Conservation (phyloP, 1,284 basidiomycete species). For the Cutaneotrichosporon sp. region DNA sequence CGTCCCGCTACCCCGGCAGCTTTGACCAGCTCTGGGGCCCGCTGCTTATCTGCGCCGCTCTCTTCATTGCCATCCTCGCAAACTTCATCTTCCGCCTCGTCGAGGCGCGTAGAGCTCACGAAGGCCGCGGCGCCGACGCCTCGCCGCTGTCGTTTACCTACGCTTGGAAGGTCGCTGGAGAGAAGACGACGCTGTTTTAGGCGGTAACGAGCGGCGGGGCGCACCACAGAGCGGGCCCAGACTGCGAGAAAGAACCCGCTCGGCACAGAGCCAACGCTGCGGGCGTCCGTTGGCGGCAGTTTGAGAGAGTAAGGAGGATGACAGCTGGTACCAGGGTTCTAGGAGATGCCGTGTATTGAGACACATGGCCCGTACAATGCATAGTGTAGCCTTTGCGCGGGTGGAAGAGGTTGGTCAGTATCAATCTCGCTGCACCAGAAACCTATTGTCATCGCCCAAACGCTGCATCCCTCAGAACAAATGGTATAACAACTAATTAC, state of each 20-base stretch:
- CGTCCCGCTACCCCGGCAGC: conserved; percentile 79
- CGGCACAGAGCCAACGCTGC: too few species aligned
- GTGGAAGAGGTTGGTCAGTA: too few species aligned
- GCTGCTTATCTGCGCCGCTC: conserved; percentile 65
- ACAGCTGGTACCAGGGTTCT: too few species aligned
- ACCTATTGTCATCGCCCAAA: neutral
- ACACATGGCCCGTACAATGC: too few species aligned
- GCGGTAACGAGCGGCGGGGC: too few species aligned
- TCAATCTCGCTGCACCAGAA: neutral
- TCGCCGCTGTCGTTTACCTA: conserved; percentile 32
- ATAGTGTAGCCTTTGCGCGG: too few species aligned
- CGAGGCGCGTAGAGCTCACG: conserved; percentile 28
- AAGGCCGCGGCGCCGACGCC: conserved; percentile 21
- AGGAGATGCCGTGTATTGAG: too few species aligned
- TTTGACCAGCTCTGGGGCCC: conserved; percentile 81
- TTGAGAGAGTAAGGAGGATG: too few species aligned
- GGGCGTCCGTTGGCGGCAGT: too few species aligned
- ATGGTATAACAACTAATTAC: neutral
- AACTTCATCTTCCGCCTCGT: conserved; percentile 72
- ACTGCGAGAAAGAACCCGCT: too few species aligned
- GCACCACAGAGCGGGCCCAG: too few species aligned
- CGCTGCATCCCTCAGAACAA: neutral
- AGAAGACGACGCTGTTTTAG: conserved; percentile 14
- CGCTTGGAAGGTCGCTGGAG: conserved; percentile 31
- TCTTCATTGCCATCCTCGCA: conserved; percentile 76